Percentiles rank a stretch among this genome's conserved stretches.
phyloP scores from a whole-genome alignment of 2,329 filamentous ascomycete species.

The Sporothrix pallida region DNA sequence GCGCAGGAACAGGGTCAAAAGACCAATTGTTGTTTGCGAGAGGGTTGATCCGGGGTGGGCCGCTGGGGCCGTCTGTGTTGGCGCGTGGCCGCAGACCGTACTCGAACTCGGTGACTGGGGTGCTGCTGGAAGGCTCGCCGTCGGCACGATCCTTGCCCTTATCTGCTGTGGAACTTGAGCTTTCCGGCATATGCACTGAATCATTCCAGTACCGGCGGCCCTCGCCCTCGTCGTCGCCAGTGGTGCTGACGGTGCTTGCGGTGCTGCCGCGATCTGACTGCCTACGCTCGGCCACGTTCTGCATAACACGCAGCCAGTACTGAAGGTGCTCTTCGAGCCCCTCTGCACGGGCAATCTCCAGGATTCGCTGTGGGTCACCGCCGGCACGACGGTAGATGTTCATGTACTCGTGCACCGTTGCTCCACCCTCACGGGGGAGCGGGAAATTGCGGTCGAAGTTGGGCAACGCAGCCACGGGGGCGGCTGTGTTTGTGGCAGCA shows the following conservation, averaged over 20 bases:
- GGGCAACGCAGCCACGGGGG: slow-evolving; percentile 3
- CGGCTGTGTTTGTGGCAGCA: not conserved
- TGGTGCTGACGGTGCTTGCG: slow-evolving; percentile 19
- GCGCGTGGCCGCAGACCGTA: slow-evolving; percentile 54
- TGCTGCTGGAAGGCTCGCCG: not conserved
- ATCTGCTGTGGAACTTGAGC: not conserved
- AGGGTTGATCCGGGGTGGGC: slow-evolving; percentile 53
- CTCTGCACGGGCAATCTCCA: slow-evolving; percentile 67
- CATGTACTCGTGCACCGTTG: slow-evolving; percentile 53
- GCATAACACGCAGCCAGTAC: slow-evolving; percentile 64
- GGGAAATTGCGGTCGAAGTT: slow-evolving; percentile 16
- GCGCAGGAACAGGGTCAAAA: slow-evolving; percentile 47
- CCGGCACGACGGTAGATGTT: slow-evolving; percentile 65
- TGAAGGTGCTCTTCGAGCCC: slow-evolving; percentile 62
- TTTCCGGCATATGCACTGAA: not conserved
- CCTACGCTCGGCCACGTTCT: slow-evolving; percentile 42
- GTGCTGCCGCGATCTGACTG: slow-evolving; percentile 27
- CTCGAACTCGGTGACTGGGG: slow-evolving; percentile 27
- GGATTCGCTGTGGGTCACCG: slow-evolving; percentile 63
- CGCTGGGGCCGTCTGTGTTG: slow-evolving; percentile 61
- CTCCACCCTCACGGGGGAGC: slow-evolving; percentile 32
- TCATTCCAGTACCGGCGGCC: not conserved
- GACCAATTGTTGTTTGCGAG: slow-evolving; percentile 67
- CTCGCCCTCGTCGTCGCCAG: not conserved
- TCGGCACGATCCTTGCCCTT: slow-evolving; percentile 33